Conservation (phyloP, 164 flowering plant species). For the Chimonanthus salicifolius region DNA sequence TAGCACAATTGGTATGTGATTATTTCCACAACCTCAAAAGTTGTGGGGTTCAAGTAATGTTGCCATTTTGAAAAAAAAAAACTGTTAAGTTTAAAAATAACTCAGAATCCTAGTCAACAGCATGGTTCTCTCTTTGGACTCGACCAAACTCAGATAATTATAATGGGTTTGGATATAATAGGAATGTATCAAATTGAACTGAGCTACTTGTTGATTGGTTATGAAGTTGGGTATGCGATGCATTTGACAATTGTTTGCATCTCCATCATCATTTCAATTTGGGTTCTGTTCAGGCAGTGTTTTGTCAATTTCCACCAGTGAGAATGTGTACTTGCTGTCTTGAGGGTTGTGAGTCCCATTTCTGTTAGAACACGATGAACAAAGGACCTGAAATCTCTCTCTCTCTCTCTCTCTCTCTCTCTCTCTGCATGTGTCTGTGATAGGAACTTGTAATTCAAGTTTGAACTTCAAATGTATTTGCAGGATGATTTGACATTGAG, state of each 20-base stretch:
- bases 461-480: background rate
- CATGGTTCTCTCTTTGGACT: too few relatives aligned
- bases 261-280: background rate
- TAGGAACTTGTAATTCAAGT: background rate
- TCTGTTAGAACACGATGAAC: background rate
- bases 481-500: slow-evolving; percentile 73
- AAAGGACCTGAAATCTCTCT: background rate
- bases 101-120: too few relatives aligned
- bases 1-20: too few relatives aligned
- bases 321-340: too few relatives aligned
- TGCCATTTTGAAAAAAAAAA: too few relatives aligned
- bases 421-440: background rate
- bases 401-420: too few relatives aligned
- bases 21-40: too few relatives aligned
- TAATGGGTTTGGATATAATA: background rate
- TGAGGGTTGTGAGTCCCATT: too few relatives aligned
- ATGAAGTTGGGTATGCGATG: background rate
- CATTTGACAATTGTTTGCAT: background rate
- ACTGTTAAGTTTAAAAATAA: too few relatives aligned
- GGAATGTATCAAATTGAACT: too few relatives aligned
- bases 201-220: background rate
- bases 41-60: too few relatives aligned
- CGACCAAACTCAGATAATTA: background rate
- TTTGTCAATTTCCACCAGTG: background rate
- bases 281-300: background rate